Evolutionary conservation across 164 flowering plant genomes (phyloP).

Genomic region (Kalanchoe fedtschenkoi): DNA sequence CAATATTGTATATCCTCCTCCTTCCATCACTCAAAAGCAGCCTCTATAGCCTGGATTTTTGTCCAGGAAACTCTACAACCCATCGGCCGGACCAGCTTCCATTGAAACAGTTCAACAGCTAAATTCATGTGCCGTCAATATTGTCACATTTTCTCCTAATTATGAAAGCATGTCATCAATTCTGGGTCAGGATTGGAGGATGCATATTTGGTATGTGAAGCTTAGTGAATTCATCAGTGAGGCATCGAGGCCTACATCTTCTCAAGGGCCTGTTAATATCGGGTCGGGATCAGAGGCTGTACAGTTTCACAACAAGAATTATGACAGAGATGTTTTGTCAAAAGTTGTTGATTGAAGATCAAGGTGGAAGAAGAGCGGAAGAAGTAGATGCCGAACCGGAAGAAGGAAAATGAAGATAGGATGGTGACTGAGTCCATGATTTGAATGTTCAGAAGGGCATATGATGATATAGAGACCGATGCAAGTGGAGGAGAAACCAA

Average conservation of each 20-base stretch:
- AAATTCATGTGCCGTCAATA: no score
- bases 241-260: conserved; percentile 14
- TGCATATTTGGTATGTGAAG: background rate
- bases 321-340: conserved; percentile 10
- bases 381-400: conserved; percentile 37
- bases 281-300: conserved; percentile 19
- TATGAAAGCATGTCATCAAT: no score
- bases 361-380: conserved; percentile 27
- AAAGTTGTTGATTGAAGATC: conserved; percentile 23
- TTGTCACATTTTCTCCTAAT: no score
- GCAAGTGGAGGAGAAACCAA: conserved; percentile 18
- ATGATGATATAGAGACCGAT: conserved; percentile 1
- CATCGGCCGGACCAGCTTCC: no score
- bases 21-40: no score
- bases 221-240: conserved; percentile 12
- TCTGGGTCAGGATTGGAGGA: no score
- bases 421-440: conserved; percentile 21
- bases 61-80: no score
- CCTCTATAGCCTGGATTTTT: no score
- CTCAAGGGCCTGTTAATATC: conserved; percentile 32
- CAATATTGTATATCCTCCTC: no score
- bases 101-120: no score
- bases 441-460: conserved; percentile 34
- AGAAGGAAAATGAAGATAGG: conserved; percentile 40
- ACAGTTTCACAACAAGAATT: conserved; percentile 17